Base-by-base conservation (phyloP, 768 basidiomycete species). In the Mycena chlorophos region DNA sequence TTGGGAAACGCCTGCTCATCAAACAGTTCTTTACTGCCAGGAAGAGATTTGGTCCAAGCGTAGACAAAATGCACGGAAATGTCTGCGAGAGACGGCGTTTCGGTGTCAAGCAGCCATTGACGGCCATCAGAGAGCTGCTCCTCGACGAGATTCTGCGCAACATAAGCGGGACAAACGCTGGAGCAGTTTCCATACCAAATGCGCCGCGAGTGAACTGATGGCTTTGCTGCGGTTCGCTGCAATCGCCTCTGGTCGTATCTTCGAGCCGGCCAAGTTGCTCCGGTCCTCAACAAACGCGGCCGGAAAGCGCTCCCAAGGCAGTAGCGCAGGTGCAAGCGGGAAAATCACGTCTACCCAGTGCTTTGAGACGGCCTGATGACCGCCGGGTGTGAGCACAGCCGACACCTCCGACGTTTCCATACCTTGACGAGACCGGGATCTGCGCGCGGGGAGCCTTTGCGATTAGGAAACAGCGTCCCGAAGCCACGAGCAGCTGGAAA, bases 61-160 rank as follows among this genome's bases (percentile, higher is more conserved):
- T 78, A 68, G 4, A 79, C 62, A 58, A 82, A 81, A 56, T 84
- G 76, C 6, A 79, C 71, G 2, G 80, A 75, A 29, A 85, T 65
- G 63, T 86, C 85, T 5, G 76, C 79, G 22, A 83, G 66, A 38
- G 78, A 73, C 8, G 84, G 82, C 0, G 69, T 54, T 52, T 76
- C 76, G 1, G 84, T 83, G 57, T 83, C 74, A 54, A 85, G 77
- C 8, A 84, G 69, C 82, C 83, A 87, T 62, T 79, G 76, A 2
- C 84, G 74, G 22, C 73, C 79, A 63, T 84, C 82, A 16, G 69
- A 53, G 22, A 50, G 22, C 31, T 47, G 60, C 42, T 74, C 70
- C 55, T 78, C 73, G 12, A 75, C 34, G 22, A 75, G 58, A n/a
- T 64, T 58, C 75, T 77, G 39, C 10, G 6, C 4, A 20, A 54